Evolutionary conservation across 371 early-diverging fungal genomes (phyloP).

Genomic region (Mucor lusitanicus): DNA sequence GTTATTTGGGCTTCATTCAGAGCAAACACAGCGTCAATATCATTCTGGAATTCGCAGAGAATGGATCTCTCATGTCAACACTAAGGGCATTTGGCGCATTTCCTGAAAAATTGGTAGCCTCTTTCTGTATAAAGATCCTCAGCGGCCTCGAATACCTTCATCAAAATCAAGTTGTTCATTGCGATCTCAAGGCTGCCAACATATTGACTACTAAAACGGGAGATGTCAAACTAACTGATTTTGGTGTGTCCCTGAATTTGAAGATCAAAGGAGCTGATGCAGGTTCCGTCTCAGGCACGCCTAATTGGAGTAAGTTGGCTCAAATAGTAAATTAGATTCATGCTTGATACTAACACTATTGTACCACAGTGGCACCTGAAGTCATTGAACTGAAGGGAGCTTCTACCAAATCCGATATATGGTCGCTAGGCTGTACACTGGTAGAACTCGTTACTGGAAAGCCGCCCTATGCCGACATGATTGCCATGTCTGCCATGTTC

Average conservation of each 20-base stretch:
- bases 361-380: constrained; percentile 90
- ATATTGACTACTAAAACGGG: constrained; percentile 95
- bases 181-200: constrained; percentile 98
- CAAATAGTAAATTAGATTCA: not conserved
- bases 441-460: constrained; percentile 85
- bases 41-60: constrained; percentile 92
- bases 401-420: constrained; percentile 84
- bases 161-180: constrained; percentile 86
- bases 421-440: constrained; percentile 86
- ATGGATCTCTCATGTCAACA: constrained; percentile 90
- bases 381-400: constrained; percentile 86
- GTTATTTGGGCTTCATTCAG: constrained; percentile 84
- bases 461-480: constrained; percentile 83
- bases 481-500: constrained; percentile 85
- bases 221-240: constrained; percentile 93
- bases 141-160: constrained; percentile 93
- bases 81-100: constrained; percentile 93
- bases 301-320: constrained; percentile 88
- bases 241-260: constrained; percentile 87
- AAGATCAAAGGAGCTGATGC: constrained; percentile 69
- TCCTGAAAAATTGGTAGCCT: constrained; percentile 88
- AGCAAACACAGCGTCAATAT: constrained; percentile 77
- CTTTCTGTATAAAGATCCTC: constrained; percentile 90
- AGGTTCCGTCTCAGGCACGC: constrained; percentile 67
- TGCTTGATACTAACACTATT: not conserved